Evolutionary conservation across 1,284 basidiomycete genomes (phyloP), one percentile per base, ranked within the genome.

Genomic region (Ustilago shanxiensis): DNA sequence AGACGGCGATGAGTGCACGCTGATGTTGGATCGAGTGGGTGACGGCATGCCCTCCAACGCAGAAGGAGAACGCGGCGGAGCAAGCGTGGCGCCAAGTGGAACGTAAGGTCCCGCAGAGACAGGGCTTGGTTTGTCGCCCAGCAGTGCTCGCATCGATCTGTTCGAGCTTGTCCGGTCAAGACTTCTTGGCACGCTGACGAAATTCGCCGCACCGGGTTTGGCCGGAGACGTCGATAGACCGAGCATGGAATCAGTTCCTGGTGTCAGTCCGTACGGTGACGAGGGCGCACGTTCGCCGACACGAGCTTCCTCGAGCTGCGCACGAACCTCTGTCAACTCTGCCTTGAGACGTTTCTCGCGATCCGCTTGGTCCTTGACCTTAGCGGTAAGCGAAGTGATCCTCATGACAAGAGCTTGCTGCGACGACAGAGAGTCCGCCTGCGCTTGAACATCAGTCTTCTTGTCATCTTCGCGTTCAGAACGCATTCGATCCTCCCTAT

Each of bases 1-100:
- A 11, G 73, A 76, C 0, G 68, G 68, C 61, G 73, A 76, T 22
- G 68, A 57, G 29, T 56, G n/a, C 16, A 16, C 41, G 45, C 73
- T 72, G 33, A 58, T 33, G 50, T 59, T 72, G 31, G 73, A 76
- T 13, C 69, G 60, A 8, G 73, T 76, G 0, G 73, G 73, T n/a
- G 73, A 76, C 18, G 69, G 61, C 55, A 68, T 16, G 2, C 24
- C 22, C 10, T 76, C 73, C 22, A 60, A n/a, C 10, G 51, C 59
- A 18, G 47, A 35, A 2, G 73, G 68, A n/a, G 73, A 76, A 47
- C 73, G 65, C 3, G 66, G 65, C 26, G 73, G 73, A 6, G 65
- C 73, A 9, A 76, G 56, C 39, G 62, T 56, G 13, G 59, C 59
- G 16, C 33, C 49, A 14, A 49, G 37, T 1, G 41, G 9, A 13